Evolutionary conservation across 1,284 basidiomycete species (phyloP), one percentile per base, ranked within the genome.

Genomic region (Sanghuangporus weigelae): DNA sequence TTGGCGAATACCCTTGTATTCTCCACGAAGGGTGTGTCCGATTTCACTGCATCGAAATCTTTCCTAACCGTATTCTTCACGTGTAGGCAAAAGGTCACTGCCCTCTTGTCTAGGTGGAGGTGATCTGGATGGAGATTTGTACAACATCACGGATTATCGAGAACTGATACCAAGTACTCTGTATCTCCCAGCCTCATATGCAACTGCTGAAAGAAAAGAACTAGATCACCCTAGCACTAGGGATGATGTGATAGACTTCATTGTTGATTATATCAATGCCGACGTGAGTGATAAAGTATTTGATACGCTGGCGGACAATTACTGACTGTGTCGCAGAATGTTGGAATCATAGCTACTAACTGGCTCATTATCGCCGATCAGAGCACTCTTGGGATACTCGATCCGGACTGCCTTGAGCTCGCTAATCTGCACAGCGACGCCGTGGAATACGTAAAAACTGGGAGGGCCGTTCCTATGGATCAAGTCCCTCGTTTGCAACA

Each of bases 231-330:
- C 77, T 82, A 31, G 77, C 83, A 2, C 84, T 85, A 65, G 86
- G 80, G 0, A 83, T 92, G 7, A 95, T 68, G 85, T 94, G 1
- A 89, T 87, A 66, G 81, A 93, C 67, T 95, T 95, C 71, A 80
- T 95, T 39, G 84, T 94, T 23, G 86, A 93, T 68, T 95, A 91
- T 66, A 90, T 93, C 69, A 83, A 89, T 66, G 91, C 89, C 0
- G 91, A 93, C 69, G 81, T 90, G 42, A 73, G 89, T 76, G 89
- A 89, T 73, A 55, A 78, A 69, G 87, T 16, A 16, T 19, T 11
- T 42, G n/a, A 5, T 44, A 68, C 85, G 66, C 14, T 40, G 63
- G 14, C 44, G 2, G 7, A 11, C 14, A n/a, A n/a, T 39, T 63
- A 23, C 61, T 36, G 19, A 14, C 35, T 44, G n/a, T 62, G 16